phyloP scores from a whole-genome alignment of 352 stramenopile species.

The Nothophytophthora sp. region DNA sequence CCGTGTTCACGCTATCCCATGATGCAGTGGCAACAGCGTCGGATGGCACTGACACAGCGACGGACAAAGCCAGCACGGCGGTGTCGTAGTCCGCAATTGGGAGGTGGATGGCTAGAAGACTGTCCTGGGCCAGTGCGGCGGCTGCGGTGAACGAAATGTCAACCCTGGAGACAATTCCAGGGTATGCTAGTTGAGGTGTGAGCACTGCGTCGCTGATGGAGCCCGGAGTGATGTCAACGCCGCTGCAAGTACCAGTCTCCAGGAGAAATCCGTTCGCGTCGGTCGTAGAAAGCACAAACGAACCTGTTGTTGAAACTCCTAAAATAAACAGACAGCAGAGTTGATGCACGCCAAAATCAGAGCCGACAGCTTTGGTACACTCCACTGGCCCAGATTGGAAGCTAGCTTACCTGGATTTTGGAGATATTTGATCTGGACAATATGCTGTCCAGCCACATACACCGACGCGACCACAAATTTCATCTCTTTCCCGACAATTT shows the following conservation, averaged over 20 bases:
- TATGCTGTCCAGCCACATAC: slow-evolving; percentile 17
- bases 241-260: slow-evolving; percentile 22
- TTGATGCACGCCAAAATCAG: neutral
- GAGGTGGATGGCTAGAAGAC: slow-evolving; percentile 40
- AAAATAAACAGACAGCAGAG: neutral
- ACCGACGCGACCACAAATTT: slow-evolving; percentile 9
- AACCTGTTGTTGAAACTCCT: slow-evolving; percentile 35
- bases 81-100: slow-evolving; percentile 41
- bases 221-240: slow-evolving; percentile 36
- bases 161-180: slow-evolving; percentile 44
- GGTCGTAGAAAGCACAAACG: slow-evolving; percentile 36
- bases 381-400: too few species aligned
- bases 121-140: slow-evolving; percentile 37
- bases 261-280: slow-evolving; percentile 39
- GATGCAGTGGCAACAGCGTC: slow-evolving; percentile 32
- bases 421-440: slow-evolving; percentile 21
- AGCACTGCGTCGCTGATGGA: slow-evolving; percentile 34
- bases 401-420: slow-evolving; percentile 36
- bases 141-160: slow-evolving; percentile 53
- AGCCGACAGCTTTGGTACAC: too few species aligned
- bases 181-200: slow-evolving; percentile 31
- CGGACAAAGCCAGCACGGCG: slow-evolving; percentile 17
- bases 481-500: slow-evolving; percentile 7
- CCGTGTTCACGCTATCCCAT: slow-evolving; percentile 33
- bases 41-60: slow-evolving; percentile 18